These are phyloP conservation scores for Fusarium albosuccineum DNA, from an alignment of 2,329 filamentous ascomycete species.

Conservation along the genomic window DNA sequence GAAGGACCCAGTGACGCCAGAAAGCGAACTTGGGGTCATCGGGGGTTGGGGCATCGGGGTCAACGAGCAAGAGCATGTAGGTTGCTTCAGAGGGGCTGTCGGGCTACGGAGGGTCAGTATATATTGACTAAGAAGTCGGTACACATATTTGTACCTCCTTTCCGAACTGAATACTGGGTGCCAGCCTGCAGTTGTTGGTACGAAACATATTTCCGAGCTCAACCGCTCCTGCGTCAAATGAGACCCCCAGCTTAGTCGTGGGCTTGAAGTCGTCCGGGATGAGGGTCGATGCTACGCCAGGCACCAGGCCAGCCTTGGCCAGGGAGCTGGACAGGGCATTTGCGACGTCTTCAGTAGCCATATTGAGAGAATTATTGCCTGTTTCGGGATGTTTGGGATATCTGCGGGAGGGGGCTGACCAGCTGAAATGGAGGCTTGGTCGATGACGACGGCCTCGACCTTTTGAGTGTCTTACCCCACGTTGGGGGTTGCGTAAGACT, in stretches of 20 bases:
- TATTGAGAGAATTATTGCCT: constrained; percentile 5
- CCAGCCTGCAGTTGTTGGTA: constrained; percentile 52
- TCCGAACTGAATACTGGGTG: constrained; percentile 54
- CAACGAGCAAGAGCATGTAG: constrained; percentile 64
- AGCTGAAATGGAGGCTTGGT: constrained; percentile 19
- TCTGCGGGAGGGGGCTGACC: neutral
- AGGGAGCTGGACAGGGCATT: constrained; percentile 49
- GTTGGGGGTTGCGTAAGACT: constrained; percentile 30
- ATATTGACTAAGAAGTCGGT: accelerated
- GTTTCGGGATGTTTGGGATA: neutral
- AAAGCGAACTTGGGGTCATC: constrained; percentile 67
- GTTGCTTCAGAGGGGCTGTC: constrained; percentile 47
- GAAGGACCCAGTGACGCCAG: constrained; percentile 67
- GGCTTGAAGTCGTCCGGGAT: constrained; percentile 60
- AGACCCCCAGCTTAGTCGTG: constrained; percentile 54
- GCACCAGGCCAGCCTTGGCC: constrained; percentile 55
- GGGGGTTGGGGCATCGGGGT: constrained; percentile 68
- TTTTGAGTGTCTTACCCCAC: constrained; percentile 34
- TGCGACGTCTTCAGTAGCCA: constrained; percentile 36
- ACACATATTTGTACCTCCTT: constrained; percentile 47
- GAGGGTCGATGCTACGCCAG: constrained; percentile 54
- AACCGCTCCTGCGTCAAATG: constrained; percentile 51
- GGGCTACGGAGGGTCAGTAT: constrained; percentile 23
- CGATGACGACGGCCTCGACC: constrained; percentile 30
- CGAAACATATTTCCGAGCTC: constrained; percentile 57